Conservation (phyloP, 495 filamentous ascomycete genomes). For the Neurospora sublineolata region DNA sequence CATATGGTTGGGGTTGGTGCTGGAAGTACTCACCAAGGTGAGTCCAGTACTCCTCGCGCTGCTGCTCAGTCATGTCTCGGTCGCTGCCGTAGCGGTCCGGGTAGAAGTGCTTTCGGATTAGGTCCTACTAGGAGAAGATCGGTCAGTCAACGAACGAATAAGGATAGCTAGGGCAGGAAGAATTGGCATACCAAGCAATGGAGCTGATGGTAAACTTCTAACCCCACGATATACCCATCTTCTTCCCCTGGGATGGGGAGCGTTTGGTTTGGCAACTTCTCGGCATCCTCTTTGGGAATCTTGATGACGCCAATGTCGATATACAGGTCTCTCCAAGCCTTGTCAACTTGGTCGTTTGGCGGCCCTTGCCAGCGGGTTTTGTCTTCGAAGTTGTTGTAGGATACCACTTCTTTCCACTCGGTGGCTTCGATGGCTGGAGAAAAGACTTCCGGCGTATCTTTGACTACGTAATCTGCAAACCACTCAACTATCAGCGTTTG, state of each 20-base stretch:
- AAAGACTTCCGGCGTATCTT: background rate
- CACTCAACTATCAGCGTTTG: background rate
- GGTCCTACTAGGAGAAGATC: background rate
- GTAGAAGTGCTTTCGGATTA: slow-evolving; percentile 2
- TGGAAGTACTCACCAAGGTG: background rate
- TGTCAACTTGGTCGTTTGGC: slow-evolving; percentile 1
- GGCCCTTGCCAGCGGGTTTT: background rate
- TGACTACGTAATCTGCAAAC: background rate
- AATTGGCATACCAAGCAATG: slow-evolving; percentile 7
- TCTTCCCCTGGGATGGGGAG: slow-evolving; percentile 1
- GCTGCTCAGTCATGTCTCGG: background rate
- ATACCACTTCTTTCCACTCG: slow-evolving; percentile 2
- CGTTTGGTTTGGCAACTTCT: background rate
- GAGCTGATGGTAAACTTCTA: slow-evolving; percentile 11
- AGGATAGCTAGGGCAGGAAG: background rate
- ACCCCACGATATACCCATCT: slow-evolving; percentile 1
- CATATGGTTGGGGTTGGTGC: background rate
- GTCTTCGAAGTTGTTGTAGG: slow-evolving; percentile 4
- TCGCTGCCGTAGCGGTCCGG: slow-evolving; percentile 1
- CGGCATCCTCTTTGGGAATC: background rate
- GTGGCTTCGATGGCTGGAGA: background rate
- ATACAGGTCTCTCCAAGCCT: slow-evolving; percentile 1
- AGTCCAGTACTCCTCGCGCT: slow-evolving; percentile 1
- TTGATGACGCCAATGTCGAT: slow-evolving; percentile 1
- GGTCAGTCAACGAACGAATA: background rate